phyloP scores from a whole-genome alignment of 495 filamentous ascomycete species.

The Podospora conica region DNA sequence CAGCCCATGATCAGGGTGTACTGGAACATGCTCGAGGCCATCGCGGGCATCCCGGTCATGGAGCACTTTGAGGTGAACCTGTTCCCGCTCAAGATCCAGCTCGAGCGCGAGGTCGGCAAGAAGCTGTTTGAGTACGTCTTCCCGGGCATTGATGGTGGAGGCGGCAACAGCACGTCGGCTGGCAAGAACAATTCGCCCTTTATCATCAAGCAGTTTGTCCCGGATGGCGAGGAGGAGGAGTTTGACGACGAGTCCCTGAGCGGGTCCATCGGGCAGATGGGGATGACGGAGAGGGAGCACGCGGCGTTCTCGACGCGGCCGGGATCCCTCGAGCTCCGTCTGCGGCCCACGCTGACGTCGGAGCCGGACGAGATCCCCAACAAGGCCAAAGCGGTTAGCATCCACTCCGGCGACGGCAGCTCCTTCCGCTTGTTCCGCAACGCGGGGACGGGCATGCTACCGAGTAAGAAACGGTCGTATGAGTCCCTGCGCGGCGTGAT shows the following conservation, averaged over 20 bases:
- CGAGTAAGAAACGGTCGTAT: constrained; percentile 56
- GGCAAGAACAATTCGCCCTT: constrained; percentile 68
- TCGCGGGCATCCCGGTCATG: constrained; percentile 94
- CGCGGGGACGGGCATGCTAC: constrained; percentile 28
- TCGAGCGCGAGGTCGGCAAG: constrained; percentile 89
- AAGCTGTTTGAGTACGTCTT: constrained; percentile 98
- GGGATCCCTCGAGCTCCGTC: constrained; percentile 66
- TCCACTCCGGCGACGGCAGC: constrained; percentile 42
- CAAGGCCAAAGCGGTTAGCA: constrained; percentile 47
- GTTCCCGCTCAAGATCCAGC: constrained; percentile 87
- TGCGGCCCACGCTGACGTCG: constrained; percentile 70
- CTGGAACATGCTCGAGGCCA: constrained; percentile 97
- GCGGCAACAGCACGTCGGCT: constrained; percentile 44
- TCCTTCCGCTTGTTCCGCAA: constrained; percentile 51
- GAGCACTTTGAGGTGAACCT: constrained; percentile 95
- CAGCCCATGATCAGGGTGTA: constrained; percentile 82
- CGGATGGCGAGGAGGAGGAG: constrained; percentile 59
- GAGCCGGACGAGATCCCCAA: constrained; percentile 39
- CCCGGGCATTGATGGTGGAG: constrained; percentile 60
- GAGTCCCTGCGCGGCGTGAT: constrained; percentile 56
- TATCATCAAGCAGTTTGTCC: constrained; percentile 70
- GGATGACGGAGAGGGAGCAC: constrained; percentile 26
- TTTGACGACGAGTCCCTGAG: constrained; percentile 37
- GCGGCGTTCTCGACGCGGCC: constrained; percentile 46
- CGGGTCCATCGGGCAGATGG: constrained; percentile 29